Conservation (phyloP, 176 grass and related monocot species). For the Puya raimondii region DNA sequence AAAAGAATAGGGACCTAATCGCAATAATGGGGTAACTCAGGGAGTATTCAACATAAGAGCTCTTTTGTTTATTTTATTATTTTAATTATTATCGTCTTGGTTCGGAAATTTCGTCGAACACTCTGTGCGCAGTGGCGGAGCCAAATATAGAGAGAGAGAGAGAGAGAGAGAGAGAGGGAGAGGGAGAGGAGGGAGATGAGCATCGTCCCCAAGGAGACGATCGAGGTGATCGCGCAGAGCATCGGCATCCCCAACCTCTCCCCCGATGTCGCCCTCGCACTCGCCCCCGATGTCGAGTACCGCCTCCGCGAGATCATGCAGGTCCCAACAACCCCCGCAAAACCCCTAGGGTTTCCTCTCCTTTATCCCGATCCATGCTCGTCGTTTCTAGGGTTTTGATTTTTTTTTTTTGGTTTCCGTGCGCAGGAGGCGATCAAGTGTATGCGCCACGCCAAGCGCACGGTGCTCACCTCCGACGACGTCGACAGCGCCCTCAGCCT, state of each 20-base stretch:
- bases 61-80: too few relatives aligned
- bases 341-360: neutral
- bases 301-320: conserved; percentile 95
- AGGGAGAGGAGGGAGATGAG: conserved; percentile 38
- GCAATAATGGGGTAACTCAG: too few relatives aligned
- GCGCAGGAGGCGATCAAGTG: conserved; percentile 89
- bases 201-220: conserved; percentile 85
- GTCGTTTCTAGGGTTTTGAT: neutral
- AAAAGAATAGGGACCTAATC: too few relatives aligned
- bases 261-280: conserved; percentile 57
- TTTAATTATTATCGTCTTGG: neutral
- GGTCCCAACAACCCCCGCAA: conserved; percentile 24
- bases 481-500: conserved; percentile 86
- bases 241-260: conserved; percentile 65
- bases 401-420: conserved; percentile 3
- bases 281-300: conserved; percentile 84
- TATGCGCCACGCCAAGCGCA: conserved; percentile 88
- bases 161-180: neutral
- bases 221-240: conserved; percentile 80
- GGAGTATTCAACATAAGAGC: too few relatives aligned
- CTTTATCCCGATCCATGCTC: neutral
- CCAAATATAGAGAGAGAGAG: neutral
- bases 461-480: conserved; percentile 63
- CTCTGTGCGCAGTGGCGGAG: neutral
- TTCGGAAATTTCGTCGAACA: neutral